A percentile compares a stretch with the other conserved stretches of the same genome.
phyloP scores from a whole-genome alignment of 768 basidiomycete genomes.

The Leccinum truebloodii region DNA sequence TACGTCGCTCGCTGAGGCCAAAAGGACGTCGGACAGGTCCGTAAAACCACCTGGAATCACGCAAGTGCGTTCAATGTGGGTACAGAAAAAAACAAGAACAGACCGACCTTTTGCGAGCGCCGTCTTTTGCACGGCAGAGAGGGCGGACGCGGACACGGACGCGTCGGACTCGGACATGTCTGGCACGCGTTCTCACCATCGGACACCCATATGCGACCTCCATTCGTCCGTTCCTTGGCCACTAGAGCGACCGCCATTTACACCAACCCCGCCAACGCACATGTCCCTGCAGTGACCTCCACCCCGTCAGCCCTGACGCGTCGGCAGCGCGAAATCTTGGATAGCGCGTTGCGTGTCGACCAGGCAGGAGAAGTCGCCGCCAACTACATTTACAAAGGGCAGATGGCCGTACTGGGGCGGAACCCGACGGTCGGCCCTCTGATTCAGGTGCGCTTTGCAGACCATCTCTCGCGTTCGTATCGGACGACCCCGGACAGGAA shows the following conservation, averaged over 20 bases:
- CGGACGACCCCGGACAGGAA: slow-evolving; percentile 51
- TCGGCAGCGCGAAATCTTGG: slow-evolving; percentile 51
- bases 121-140: slow-evolving; percentile 35
- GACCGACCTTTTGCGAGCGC: slow-evolving; percentile 41
- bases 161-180: slow-evolving; percentile 7
- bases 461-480: slow-evolving; percentile 1
- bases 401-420: slow-evolving; percentile 68
- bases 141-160: slow-evolving; percentile 15
- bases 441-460: slow-evolving; percentile 61
- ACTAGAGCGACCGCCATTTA: slow-evolving; percentile 52
- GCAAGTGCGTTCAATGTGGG: background rate
- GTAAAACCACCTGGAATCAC: slow-evolving; percentile 46
- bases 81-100: background rate
- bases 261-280: slow-evolving; percentile 37
- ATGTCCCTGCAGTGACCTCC: slow-evolving; percentile 45
- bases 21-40: slow-evolving; percentile 50
- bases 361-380: slow-evolving; percentile 96
- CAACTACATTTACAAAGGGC: slow-evolving; percentile 94
- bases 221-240: slow-evolving; percentile 19
- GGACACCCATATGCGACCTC: slow-evolving; percentile 13
- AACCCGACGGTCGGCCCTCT: slow-evolving; percentile 58
- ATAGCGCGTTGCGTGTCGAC: slow-evolving; percentile 82
- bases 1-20: slow-evolving; percentile 50
- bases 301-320: slow-evolving; percentile 56
- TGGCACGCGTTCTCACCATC: background rate